A percentile compares a stretch with the other conserved stretches of the same genome.
Conservation (phyloP, 208 protist genomes). For the Leishmania tarentolae region DNA sequence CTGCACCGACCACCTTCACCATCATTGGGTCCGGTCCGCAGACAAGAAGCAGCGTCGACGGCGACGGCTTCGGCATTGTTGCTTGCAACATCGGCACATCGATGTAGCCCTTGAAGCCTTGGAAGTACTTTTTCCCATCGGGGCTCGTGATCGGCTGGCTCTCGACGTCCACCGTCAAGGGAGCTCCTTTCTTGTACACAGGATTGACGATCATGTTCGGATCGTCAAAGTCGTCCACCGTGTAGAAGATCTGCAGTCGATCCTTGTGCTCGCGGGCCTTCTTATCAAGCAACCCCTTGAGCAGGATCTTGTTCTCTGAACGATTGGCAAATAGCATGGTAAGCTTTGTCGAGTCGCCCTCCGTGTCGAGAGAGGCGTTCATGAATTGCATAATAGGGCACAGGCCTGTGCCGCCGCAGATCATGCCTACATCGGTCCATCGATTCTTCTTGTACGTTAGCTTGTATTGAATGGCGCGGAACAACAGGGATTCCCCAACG, state of each 20-base stretch:
- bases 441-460: conserved; percentile 80
- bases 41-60: conserved; percentile 80
- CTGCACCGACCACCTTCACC: conserved; percentile 64
- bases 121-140: conserved; percentile 66
- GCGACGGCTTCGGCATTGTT: conserved; percentile 75
- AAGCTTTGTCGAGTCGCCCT: conserved; percentile 84
- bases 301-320: conserved; percentile 92
- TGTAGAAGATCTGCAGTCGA: conserved; percentile 89
- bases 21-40: conserved; percentile 91
- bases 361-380: conserved; percentile 78
- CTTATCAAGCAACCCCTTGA: conserved; percentile 89
- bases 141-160: conserved; percentile 41
- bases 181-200: conserved; percentile 36
- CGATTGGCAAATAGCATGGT: conserved; percentile 90
- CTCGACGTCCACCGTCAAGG: conserved; percentile 39
- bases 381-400: conserved; percentile 94
- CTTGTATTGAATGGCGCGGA: conserved; percentile 84
- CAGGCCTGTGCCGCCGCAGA: conserved; percentile 92
- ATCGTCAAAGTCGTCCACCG: conserved; percentile 78
- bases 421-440: conserved; percentile 85
- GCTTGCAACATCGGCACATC: conserved; percentile 66
- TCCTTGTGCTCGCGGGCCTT: conserved; percentile 58
- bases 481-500: conserved; percentile 80
- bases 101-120: conserved; percentile 83
- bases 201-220: conserved; percentile 44